These are phyloP conservation scores for Tulasnella sp. DNA, from an alignment of 768 basidiomycete species.

Conservation along the genomic window DNA sequence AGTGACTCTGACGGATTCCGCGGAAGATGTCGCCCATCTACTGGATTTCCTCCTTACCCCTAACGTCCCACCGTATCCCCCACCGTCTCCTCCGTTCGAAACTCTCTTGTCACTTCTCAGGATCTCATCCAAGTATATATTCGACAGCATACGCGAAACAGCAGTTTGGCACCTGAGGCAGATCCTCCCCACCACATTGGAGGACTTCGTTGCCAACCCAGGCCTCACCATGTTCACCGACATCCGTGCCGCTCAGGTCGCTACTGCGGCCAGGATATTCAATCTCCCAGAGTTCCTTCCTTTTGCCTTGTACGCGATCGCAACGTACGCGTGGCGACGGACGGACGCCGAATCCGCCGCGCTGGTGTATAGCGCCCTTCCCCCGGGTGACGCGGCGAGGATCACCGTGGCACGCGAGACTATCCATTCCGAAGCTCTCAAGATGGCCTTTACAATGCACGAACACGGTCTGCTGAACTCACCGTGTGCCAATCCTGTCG, in stretches of 20 bases:
- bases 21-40: background rate
- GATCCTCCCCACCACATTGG: constrained; percentile 2
- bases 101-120: background rate
- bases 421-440: constrained; percentile 10
- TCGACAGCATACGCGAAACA: background rate
- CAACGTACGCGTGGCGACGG: constrained; percentile 2
- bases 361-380: background rate
- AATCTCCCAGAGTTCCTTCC: constrained; percentile 13
- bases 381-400: background rate
- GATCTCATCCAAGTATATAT: constrained; percentile 11
- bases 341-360: constrained; percentile 5
- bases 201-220: constrained; percentile 13
- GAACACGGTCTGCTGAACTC: constrained; percentile 7
- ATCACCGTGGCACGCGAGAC: background rate
- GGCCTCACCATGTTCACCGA: constrained; percentile 14
- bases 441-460: constrained; percentile 10
- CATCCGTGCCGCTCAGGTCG: constrained; percentile 9
- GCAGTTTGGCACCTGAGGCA: constrained; percentile 7
- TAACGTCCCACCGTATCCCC: constrained; percentile 5
- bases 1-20: constrained; percentile 1
- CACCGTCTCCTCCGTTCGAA: background rate
- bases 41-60: constrained; percentile 11
- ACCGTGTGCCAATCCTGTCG: constrained; percentile 3
- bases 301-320: constrained; percentile 7
- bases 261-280: background rate